phyloP scores from a whole-genome alignment of 768 basidiomycete genomes.

The Clitopilus passeckerianus region DNA sequence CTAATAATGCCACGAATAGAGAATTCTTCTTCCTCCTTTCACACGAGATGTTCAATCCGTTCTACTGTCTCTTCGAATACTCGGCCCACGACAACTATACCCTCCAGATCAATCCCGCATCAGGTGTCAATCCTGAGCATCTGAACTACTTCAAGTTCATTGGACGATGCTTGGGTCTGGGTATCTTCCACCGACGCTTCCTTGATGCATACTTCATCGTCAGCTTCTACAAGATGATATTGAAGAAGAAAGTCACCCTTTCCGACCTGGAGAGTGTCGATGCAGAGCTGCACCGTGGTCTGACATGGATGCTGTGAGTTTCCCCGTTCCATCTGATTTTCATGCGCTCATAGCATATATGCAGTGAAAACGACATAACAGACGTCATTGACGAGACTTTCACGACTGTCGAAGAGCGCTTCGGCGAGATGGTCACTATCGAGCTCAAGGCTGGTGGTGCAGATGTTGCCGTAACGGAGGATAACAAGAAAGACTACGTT shows the following conservation, averaged over 20 bases:
- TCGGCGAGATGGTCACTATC: conserved; percentile 96
- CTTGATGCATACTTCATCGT: conserved; percentile 99
- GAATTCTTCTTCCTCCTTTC: conserved; percentile 99
- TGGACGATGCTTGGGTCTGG: conserved; percentile 89
- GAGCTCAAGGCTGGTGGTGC: conserved; percentile 89
- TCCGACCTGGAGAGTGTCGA: conserved; percentile 96
- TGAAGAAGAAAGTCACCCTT: conserved; percentile 95
- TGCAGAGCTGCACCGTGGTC: conserved; percentile 87
- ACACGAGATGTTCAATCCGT: conserved; percentile 99
- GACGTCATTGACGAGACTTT: conserved; percentile 98
- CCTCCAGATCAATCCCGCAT: conserved; percentile 97
- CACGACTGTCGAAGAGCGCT: conserved; percentile 94
- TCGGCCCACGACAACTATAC: conserved; percentile 99
- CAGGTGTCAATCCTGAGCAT: conserved; percentile 97
- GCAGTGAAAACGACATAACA: conserved; percentile 95
- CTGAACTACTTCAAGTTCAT: conserved; percentile 99
- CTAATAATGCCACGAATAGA: conserved; percentile 34
- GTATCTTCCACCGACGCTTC: conserved; percentile 99
- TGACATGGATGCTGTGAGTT: conserved; percentile 99
- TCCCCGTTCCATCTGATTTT: neutral
- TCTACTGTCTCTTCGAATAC: conserved; percentile 99
- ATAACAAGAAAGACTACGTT: conserved; percentile 99
- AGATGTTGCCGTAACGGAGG: conserved; percentile 85
- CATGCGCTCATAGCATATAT: conserved; percentile 2
- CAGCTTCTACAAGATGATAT: conserved; percentile 99